Conservation (phyloP, 2,329 filamentous ascomycete genomes). For the Fusarium nurragi region DNA sequence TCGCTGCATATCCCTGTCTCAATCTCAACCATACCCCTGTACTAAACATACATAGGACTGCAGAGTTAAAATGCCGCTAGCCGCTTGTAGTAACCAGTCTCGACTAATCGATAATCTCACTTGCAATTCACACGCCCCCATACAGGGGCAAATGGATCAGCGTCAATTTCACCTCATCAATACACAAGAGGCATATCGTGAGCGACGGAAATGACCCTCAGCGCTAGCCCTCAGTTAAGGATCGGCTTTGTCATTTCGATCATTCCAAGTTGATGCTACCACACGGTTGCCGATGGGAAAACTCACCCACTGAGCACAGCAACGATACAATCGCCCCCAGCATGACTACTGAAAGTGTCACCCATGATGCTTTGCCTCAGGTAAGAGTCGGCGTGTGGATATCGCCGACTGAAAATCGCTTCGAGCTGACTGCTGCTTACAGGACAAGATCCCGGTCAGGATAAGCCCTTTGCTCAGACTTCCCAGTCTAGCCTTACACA, state of each 20-base stretch:
- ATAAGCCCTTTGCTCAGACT: not conserved
- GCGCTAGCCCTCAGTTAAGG: not conserved
- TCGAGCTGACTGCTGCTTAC: not conserved
- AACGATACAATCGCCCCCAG: not conserved
- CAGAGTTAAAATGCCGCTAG: not conserved
- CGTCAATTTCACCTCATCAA: not conserved
- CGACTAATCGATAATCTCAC: not conserved
- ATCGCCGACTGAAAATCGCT: not conserved
- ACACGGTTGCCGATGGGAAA: not conserved
- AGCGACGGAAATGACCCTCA: too few species aligned
- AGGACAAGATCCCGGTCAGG: not conserved
- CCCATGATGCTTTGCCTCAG: not conserved
- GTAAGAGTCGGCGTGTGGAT: conserved; percentile 1
- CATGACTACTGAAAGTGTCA: not conserved
- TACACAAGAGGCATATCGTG: not conserved
- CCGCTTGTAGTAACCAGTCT: not conserved
- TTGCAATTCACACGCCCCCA: not conserved
- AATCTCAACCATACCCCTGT: not conserved
- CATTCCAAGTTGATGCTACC: not conserved
- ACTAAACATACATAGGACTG: too few species aligned
- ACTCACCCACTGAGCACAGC: not conserved
- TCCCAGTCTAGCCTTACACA: not conserved
- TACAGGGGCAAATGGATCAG: not conserved
- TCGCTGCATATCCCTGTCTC: too few species aligned
- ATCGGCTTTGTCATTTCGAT: not conserved